Conservation (phyloP, 441 rosid species). For the Eutrema salsugineum region DNA sequence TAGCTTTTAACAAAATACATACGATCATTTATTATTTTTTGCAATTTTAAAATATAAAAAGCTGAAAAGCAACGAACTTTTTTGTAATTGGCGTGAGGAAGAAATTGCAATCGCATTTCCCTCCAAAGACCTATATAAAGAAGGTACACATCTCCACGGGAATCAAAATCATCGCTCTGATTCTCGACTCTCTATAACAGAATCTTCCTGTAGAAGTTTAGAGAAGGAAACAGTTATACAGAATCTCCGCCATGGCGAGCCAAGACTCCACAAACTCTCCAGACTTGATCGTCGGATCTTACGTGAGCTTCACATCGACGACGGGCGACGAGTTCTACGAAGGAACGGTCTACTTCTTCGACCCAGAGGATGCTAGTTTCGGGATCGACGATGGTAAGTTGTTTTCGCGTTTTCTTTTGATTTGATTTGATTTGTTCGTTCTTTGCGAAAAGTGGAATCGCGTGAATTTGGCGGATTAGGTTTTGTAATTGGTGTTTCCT, state of each 20-base stretch:
- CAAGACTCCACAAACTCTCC: neutral
- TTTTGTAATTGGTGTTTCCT: neutral
- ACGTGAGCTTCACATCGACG: neutral
- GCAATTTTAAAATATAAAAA: too few species aligned
- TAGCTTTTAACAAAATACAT: too few species aligned
- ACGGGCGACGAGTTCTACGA: neutral
- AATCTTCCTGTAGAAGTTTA: neutral
- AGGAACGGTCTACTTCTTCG: neutral
- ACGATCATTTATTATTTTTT: too few species aligned
- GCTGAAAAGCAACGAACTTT: too few species aligned
- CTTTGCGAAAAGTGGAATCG: neutral
- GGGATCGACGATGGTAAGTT: neutral
- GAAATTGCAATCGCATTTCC: neutral
- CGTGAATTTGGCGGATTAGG: neutral
- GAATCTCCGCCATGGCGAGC: neutral
- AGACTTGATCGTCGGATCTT: conserved; percentile 11
- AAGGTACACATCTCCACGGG: neutral
- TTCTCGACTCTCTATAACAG: neutral
- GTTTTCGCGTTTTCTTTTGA: neutral
- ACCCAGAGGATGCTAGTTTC: neutral
- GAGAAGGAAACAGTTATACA: neutral
- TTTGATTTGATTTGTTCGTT: neutral
- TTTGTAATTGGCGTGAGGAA: neutral
- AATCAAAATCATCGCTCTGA: neutral
- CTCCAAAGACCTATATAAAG: neutral